These are phyloP conservation scores for Daphne laureola DNA, from an alignment of 441 rosid species.

Conservation along the genomic window DNA sequence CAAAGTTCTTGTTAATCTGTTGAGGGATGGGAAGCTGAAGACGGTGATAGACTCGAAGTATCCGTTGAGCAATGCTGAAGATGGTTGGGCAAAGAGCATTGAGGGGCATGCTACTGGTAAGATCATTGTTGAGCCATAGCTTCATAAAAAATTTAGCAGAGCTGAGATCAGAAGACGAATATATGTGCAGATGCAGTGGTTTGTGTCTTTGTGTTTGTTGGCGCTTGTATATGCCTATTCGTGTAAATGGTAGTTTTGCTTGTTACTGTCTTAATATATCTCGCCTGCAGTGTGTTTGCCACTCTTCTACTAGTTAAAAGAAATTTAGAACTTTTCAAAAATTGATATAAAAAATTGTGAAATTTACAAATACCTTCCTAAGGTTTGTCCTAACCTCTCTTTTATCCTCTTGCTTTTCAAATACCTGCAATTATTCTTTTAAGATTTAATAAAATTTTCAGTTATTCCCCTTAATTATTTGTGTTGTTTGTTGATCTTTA, in stretches of 20 bases:
- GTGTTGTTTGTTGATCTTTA: too few relatives aligned
- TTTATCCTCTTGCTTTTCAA: too few relatives aligned
- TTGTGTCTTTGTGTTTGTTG: background rate
- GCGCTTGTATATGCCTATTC: background rate
- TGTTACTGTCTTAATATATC: too few relatives aligned
- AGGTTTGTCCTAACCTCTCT: too few relatives aligned
- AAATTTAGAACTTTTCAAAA: too few relatives aligned
- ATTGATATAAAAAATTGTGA: too few relatives aligned
- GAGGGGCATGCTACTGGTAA: constrained; percentile 76
- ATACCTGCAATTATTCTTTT: too few relatives aligned
- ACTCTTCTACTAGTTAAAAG: too few relatives aligned
- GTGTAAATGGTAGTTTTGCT: background rate
- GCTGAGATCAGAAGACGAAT: background rate
- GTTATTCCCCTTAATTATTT: too few relatives aligned
- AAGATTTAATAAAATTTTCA: too few relatives aligned
- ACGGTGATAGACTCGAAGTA: constrained; percentile 54
- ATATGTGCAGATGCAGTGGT: background rate
- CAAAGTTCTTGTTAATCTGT: constrained; percentile 37
- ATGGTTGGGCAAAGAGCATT: constrained; percentile 69
- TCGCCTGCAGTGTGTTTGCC: too few relatives aligned
- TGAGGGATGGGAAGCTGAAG: constrained; percentile 65
- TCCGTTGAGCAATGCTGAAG: constrained; percentile 60
- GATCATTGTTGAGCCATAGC: constrained; percentile 56
- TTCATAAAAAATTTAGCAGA: background rate
- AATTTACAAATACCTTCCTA: too few relatives aligned